Conservation (phyloP, 1,284 basidiomycete genomes). For the Heterobasidion parviporum region DNA sequence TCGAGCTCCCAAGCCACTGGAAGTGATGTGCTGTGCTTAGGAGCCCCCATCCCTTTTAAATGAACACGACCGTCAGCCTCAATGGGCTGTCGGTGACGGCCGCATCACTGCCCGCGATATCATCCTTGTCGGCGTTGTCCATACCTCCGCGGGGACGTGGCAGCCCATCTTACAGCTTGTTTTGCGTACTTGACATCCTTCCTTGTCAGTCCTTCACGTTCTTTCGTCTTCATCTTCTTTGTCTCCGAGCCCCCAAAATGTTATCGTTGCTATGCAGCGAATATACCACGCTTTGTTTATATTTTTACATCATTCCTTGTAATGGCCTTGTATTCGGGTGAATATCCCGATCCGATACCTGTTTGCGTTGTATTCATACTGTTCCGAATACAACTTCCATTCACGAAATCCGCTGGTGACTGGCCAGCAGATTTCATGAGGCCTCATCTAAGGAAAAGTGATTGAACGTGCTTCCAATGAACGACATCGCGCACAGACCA, state of each 20-base stretch:
- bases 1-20: not conserved
- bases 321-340: too few species aligned
- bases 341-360: too few species aligned
- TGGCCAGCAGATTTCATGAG: too few species aligned
- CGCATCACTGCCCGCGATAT: conserved; percentile 8
- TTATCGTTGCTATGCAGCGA: not conserved
- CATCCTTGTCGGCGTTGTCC: conserved; percentile 10
- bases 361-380: too few species aligned
- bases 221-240: not conserved
- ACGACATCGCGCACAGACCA: not conserved
- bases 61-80: not conserved
- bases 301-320: too few species aligned
- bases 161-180: conserved; percentile 13
- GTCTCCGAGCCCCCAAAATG: not conserved
- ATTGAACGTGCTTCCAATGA: too few species aligned
- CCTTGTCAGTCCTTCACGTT: not conserved
- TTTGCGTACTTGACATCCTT: not conserved
- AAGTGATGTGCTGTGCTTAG: not conserved
- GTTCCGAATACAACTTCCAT: too few species aligned
- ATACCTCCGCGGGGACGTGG: conserved; percentile 11
- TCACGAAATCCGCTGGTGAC: too few species aligned
- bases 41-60: not conserved
- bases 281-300: not conserved
- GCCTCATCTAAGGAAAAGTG: too few species aligned
- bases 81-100: conserved; percentile 8